Base-by-base conservation (phyloP, 495 filamentous ascomycete species). In the Penicillium soppii region DNA sequence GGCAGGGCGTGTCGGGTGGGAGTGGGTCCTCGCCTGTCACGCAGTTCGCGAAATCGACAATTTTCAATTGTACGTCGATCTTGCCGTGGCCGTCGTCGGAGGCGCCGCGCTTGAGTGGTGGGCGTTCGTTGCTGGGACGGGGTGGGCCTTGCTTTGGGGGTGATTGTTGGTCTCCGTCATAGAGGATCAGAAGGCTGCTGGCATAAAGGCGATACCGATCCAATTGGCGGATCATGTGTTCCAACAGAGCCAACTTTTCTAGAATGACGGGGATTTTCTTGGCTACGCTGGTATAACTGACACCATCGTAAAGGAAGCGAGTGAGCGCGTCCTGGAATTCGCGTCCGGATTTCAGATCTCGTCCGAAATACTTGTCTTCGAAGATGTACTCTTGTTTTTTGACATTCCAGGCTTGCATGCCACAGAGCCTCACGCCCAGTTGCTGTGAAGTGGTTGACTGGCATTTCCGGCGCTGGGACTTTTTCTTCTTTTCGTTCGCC, bases 41-140 rank as follows among this genome's bases (percentile, higher is more conserved):
- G 56, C 92, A 97, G 63, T 98, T 98, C 21, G 94, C 94, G 74
- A 98, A 98, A 66, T 98, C 94, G 37, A 96, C 92, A 65, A 98
- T 95, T 68, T 97, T 97, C 63, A 98, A 80, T 60, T 95, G 87
- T 51, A 98, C 72, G 21, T 73, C 60, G 5, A 52, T 47, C 12
- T 78, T 78, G 23, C 76, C 75, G 48, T 81, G 73, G 8, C 73
- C 70, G 32, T 80, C 73, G 10, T 68, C 68, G 10, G 76, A 66
- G 3, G 58, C 51, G 21, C 56, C 62, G 22, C 65, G 66, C 15
- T 58, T 62, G 22, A 60, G 39, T 35, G 47, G 46, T 16, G 54
- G 48, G 22, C 51, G 54, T 38, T 57, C 58, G n/a, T 41, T 48
- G 7, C 21, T 54, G 4, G 43, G 26, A 13, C 41, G 44, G 13